phyloP scores from a whole-genome alignment of 768 basidiomycete genomes.

The Hypholoma fasciculare region DNA sequence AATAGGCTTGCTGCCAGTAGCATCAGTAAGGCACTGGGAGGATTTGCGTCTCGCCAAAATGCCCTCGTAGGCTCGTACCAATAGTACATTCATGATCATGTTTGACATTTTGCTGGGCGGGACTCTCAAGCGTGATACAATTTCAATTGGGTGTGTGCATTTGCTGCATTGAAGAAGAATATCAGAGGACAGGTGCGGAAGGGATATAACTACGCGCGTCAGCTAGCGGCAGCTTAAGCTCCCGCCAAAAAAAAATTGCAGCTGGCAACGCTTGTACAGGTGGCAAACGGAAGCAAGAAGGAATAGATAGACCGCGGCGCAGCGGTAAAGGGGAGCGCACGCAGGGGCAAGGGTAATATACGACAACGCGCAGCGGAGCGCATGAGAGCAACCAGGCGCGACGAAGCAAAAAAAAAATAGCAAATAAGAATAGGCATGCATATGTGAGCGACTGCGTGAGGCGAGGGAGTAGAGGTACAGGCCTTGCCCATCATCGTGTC shows the following conservation, averaged over 20 bases:
- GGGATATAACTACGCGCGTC: not conserved
- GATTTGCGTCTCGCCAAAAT: too few species aligned
- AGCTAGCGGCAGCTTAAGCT: not conserved
- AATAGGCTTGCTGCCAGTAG: too few species aligned
- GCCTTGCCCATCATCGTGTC: slow-evolving; percentile 7
- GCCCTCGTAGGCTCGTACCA: too few species aligned
- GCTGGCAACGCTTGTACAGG: not conserved
- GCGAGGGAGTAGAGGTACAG: not conserved
- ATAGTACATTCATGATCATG: too few species aligned
- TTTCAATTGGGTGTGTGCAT: not conserved
- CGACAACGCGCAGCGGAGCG: slow-evolving; percentile 6
- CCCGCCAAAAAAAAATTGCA: not conserved
- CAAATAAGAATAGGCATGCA: not conserved
- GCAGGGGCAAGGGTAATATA: not conserved
- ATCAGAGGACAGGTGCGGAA: not conserved
- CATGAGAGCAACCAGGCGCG: not conserved
- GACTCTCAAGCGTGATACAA: not conserved
- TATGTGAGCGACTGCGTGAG: not conserved
- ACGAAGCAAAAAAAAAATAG: not conserved
- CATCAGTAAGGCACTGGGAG: too few species aligned
- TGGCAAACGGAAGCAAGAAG: not conserved
- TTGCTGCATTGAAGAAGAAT: not conserved
- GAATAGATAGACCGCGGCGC: not conserved
- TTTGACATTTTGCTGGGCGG: too few species aligned
- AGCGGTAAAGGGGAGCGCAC: not conserved